Conservation (phyloP, 805 yeast species). For the Jamesozyma lodderae region DNA sequence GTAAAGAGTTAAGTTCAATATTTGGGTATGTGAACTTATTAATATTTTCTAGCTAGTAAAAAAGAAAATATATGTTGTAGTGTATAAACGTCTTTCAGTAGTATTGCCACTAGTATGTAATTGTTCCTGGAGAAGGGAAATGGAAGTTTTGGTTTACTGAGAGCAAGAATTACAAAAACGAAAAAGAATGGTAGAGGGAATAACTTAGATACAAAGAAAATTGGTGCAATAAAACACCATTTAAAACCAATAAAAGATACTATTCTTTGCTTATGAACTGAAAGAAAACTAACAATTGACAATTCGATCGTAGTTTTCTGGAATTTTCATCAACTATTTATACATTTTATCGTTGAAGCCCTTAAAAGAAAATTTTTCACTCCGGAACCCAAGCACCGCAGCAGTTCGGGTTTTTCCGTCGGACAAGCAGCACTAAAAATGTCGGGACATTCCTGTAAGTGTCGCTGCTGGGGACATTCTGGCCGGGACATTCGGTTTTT, state of each 20-base stretch:
- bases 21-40: too few relatives aligned
- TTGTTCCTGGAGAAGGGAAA: too few relatives aligned
- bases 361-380: background rate
- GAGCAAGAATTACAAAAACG: too few relatives aligned
- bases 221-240: background rate
- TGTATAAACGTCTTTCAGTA: too few relatives aligned
- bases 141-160: too few relatives aligned
- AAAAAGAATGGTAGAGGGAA: too few relatives aligned
- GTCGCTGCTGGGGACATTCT: too few relatives aligned
- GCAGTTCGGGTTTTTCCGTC: background rate
- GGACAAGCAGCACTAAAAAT: background rate
- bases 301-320: background rate
- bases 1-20: too few relatives aligned
- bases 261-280: background rate
- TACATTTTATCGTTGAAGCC: background rate
- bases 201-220: conserved; percentile 13
- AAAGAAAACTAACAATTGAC: background rate
- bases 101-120: too few relatives aligned
- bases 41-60: too few relatives aligned
- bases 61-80: too few relatives aligned
- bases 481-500: too few relatives aligned
- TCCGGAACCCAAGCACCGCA: background rate
- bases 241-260: conserved; percentile 1
- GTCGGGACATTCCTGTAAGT: background rate
- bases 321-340: background rate